Evolutionary conservation across 2,329 filamentous ascomycete species (phyloP), one percentile per base, ranked within the genome.

Genomic region (Neofusicoccum sp.): DNA sequence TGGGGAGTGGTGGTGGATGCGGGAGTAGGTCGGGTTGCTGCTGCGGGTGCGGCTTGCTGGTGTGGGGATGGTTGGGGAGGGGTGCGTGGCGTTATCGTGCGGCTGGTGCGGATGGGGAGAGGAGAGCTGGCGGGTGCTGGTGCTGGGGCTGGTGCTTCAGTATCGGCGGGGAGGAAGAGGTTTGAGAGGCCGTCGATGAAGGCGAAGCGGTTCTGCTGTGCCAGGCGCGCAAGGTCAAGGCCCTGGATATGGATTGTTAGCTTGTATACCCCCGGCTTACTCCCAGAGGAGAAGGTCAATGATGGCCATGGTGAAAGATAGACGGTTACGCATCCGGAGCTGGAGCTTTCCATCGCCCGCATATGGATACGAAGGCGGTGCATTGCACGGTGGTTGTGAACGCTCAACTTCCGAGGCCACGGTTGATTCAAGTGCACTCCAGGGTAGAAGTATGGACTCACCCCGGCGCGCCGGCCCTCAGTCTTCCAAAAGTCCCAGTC

Each of bases 401-500:
- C 8, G 22, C 37, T 29, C 11, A 22, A 22, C 22, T 22, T 22
- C 22, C 22, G 22, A 22, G 22, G 14, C 31, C 14, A 14, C 31
- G 22, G 4, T 12, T 62, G 33, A 22, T 22, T 22, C 1, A 22
- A 22, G 22, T 22, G 22, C 2, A 22, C 22, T 22, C 1, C 2
- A 22, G 22, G 22, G 22, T 22, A 22, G 22, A 22, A 22, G 22
- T 22, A 22, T 22, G n/a, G 37, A 67, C 82, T 67, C 77, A 91
- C 71, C 29, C 67, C 89, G 71, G 92, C 76, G 75, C 88, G 88
- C 60, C 86, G 84, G 2, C 84, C 84, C 56, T 91, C 89, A 3
- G 88, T 85, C 66, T 81, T 87, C 92, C 93, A 97, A 73, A 96
- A 96, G 1, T 84, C 80, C 66, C 84, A 85, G 70, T 94, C 89